Evolutionary conservation across 1,284 basidiomycete genomes (phyloP), one percentile per base, ranked within the genome.

Genomic region (Peniophora sp.): DNA sequence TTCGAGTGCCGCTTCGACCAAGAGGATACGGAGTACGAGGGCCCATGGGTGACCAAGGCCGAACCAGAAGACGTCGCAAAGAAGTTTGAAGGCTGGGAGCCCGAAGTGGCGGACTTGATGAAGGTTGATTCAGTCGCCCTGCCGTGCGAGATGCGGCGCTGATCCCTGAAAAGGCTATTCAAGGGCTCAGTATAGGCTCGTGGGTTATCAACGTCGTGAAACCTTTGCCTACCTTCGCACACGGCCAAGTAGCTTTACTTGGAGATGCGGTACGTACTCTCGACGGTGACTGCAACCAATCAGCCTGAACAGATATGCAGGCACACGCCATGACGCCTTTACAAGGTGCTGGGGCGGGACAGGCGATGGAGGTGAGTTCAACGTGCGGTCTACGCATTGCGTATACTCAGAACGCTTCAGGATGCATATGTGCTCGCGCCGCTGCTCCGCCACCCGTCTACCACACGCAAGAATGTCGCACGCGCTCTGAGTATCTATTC

Each of bases 271-370:
- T 69, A 34, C 36, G 67, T 58, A 24, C 24, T 23, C 42, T n/a
- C 18, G n/a, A n/a, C n/a, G 12, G 27, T 32, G 27, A 32, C 27
- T 18, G 12, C 37, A 18, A 51, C 43, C 17, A 11, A 23, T 23
- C 17, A 15, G 20, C 20, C 32, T 8, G 14, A n/a, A 44, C 12
- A 17, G 9, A 39, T 18, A 14, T 10, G 32, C 35, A 70, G 69
- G 79, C 79, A 17, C 79, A 81, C 49, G 76, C 71, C 1, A 78
- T 78, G 74, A 64, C 69, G 53, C 77, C 79, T 0, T 74, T 74
- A 64, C 74, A 78, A 50, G 78, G 79, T 2, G 63, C 76, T 1
- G 79, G 79, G 15, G 78, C 76, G 0, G 78, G 77, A 2, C 76
- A 79, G 57, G 69, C 77, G 5, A 71, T 81, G 35, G 79, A 81